A percentile compares a stretch with the other conserved stretches of the same genome.
phyloP scores from a whole-genome alignment of 768 basidiomycete species.

The Favolaschia claudopus region DNA sequence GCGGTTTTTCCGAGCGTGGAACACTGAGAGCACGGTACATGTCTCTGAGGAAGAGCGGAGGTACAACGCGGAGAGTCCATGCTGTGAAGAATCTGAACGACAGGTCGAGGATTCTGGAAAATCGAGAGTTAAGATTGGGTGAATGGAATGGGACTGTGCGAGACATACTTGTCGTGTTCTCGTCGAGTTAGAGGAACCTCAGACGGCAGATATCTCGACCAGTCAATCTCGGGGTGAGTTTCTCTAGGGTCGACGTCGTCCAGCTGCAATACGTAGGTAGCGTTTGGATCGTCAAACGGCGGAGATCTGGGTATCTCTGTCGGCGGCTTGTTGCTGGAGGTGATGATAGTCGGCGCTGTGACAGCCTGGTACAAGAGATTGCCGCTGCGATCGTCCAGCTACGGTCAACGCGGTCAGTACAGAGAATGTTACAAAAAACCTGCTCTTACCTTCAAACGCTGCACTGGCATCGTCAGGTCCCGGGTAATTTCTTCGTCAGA shows the following conservation, averaged over 20 bases:
- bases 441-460: slow-evolving; percentile 6
- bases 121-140: not conserved
- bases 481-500: slow-evolving; percentile 2
- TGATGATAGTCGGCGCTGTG: not conserved
- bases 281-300: not conserved
- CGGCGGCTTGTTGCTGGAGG: not conserved
- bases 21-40: slow-evolving; percentile 44
- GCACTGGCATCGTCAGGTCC: slow-evolving; percentile 1
- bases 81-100: slow-evolving; percentile 44
- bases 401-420: not conserved
- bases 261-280: slow-evolving; percentile 1
- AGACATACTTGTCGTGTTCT: slow-evolving; percentile 5
- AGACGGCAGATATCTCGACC: slow-evolving; percentile 5
- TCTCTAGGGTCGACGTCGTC: not conserved
- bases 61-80: slow-evolving; percentile 48
- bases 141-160: no score
- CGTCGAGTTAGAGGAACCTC: not conserved
- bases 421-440: not conserved
- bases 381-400: slow-evolving; percentile 8
- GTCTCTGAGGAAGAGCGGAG: slow-evolving; percentile 48
- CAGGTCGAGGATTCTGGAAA: slow-evolving; percentile 37
- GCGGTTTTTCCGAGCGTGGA: slow-evolving; percentile 29
- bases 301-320: not conserved
- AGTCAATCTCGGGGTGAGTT: slow-evolving; percentile 6
- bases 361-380: not conserved